Base-by-base conservation (phyloP, 2,329 filamentous ascomycete genomes). In the Aspergillus udagawae region DNA sequence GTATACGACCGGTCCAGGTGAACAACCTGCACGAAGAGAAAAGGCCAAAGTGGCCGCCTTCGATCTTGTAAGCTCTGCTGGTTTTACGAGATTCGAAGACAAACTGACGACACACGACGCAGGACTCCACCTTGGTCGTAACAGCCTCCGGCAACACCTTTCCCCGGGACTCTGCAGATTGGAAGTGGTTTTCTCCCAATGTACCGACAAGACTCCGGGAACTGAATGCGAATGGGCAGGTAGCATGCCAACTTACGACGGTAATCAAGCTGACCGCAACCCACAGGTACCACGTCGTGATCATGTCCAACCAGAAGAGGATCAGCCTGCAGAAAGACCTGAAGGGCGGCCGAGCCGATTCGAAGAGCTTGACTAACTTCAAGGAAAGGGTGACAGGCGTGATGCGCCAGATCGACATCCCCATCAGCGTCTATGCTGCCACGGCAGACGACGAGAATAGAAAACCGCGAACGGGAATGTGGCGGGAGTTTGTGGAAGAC, bases 401-500 rank as follows among this genome's bases (percentile, higher is more conserved):
- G 1, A 79, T 97, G 60, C 81, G 76, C 50, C 82, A 86, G 52
- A 61, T 77, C 14, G 85, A 92, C 66, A 74, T 97, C 8, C 91
- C 93, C 0, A 80, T 90, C 12, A 87, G 83, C 2, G 71, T 97
- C 23, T 97, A 97, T 73, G 94, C 92, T 7, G 93, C 94, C 2
- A 96, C 92, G 0, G 86, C 78, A 44, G 87, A 87, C 57, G 92
- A 97, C 66, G 80, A 84, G 5, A 97, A 87, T 72, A 85, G 94
- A 54, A 99, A 99, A 75, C 94, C 94, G 4, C 82, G 92, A 42
- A 81, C 80, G 1, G 93, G 92, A 21, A 97, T 97, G 90, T 99
- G 94, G 93, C 79, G 81, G 28, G 82, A 87, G 68, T 75, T 89
- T 60, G 69, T 87, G 6, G 74, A 82, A 0, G 86, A 90, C 65